Percentiles rank a stretch among this genome's conserved stretches.
phyloP scores from a whole-genome alignment of 352 stramenopile genomes.

The Phytophthora sp. region DNA sequence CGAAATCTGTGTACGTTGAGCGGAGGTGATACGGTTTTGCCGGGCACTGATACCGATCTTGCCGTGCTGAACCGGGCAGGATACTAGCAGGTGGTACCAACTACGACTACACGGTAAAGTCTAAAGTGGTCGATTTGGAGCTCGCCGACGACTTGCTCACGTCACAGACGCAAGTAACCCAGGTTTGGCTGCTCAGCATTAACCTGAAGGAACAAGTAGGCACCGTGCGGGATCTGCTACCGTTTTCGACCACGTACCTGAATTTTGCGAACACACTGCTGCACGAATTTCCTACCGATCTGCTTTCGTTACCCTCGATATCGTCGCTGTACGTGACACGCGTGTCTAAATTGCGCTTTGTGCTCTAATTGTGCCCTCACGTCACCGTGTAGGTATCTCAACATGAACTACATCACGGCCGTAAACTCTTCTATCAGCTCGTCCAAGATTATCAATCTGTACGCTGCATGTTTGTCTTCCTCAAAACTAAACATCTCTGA shows the following conservation, averaged over 20 bases:
- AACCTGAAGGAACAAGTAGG: constrained; percentile 24
- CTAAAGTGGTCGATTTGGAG: constrained; percentile 27
- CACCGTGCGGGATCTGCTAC: constrained; percentile 24
- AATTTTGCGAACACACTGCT: constrained; percentile 39
- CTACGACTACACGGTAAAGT: constrained; percentile 23
- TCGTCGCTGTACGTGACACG: constrained; percentile 30
- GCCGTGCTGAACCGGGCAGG: constrained; percentile 6
- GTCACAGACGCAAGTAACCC: constrained; percentile 19
- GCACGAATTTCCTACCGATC: constrained; percentile 14
- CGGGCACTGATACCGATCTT: too few species aligned
- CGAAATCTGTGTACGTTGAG: constrained; percentile 15
- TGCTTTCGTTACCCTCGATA: constrained; percentile 19
- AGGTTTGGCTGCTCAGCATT: constrained; percentile 22
- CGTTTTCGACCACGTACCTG: constrained; percentile 19
- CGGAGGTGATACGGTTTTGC: too few species aligned
- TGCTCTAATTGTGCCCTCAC: too few species aligned
- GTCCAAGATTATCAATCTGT: constrained; percentile 21
- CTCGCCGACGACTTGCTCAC: constrained; percentile 24
- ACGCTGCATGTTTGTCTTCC: background rate
- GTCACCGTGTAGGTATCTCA: constrained; percentile 19
- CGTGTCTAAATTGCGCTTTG: too few species aligned
- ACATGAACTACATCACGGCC: constrained; percentile 25
- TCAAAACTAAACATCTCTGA: background rate
- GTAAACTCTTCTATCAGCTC: constrained; percentile 20
- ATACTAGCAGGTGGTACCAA: constrained; percentile 16